Conservation (phyloP, 2,329 filamentous ascomycete species). For the Fusarium devonianum region DNA sequence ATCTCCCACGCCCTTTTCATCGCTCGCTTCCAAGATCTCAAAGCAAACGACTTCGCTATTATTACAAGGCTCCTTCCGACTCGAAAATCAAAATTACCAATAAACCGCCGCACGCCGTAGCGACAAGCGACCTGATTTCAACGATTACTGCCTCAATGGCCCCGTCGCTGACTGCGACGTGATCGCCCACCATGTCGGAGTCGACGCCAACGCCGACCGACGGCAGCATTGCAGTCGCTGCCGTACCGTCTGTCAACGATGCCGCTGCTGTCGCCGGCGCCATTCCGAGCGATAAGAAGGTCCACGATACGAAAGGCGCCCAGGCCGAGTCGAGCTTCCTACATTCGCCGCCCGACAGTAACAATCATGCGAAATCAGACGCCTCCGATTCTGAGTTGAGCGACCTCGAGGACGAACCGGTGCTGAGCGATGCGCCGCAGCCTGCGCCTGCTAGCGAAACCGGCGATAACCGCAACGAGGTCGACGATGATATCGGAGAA, state of each 20-base stretch:
- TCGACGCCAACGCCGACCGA: constrained; percentile 53
- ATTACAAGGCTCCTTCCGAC: neutral
- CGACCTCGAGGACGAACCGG: constrained; percentile 66
- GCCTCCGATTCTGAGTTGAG: constrained; percentile 71
- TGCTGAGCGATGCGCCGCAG: constrained; percentile 46
- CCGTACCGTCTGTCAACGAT: constrained; percentile 46
- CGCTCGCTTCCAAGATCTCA: constrained; percentile 14
- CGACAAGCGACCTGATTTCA: constrained; percentile 19
- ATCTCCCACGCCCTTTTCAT: constrained; percentile 28
- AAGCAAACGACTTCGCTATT: constrained; percentile 16
- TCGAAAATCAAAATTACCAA: constrained; percentile 12
- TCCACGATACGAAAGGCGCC: constrained; percentile 47
- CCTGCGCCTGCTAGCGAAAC: constrained; percentile 36
- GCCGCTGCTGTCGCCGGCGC: constrained; percentile 39
- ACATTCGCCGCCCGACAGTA: constrained; percentile 70
- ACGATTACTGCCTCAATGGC: constrained; percentile 43
- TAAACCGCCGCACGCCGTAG: constrained; percentile 17
- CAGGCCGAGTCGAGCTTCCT: constrained; percentile 54
- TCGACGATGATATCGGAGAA: constrained; percentile 72
- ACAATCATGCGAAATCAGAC: constrained; percentile 66
- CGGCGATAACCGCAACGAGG: constrained; percentile 51
- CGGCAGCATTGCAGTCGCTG: constrained; percentile 60
- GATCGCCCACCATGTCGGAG: constrained; percentile 54
- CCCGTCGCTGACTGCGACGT: constrained; percentile 48
- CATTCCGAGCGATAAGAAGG: constrained; percentile 38